Evolutionary conservation across 805 yeast genomes (phyloP), one percentile per base, ranked within the genome.

Genomic region (Ogataea pilisensis): DNA sequence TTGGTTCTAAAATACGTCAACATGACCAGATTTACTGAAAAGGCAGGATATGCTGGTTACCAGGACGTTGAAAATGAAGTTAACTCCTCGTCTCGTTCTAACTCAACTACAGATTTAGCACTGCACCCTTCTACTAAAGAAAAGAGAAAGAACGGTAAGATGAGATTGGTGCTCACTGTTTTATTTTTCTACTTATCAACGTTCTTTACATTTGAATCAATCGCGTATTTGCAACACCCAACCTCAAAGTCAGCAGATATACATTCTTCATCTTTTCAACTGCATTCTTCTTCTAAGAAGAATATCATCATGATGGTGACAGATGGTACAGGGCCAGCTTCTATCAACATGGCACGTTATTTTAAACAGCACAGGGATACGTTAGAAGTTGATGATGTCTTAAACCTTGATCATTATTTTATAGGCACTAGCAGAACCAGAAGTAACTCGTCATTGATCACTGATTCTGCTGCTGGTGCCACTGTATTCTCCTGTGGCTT

Each of bases 381-480:
- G 5, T 69, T 85, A 41, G 62, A 74, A 3, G 62, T 72, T 33
- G 75, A 76, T 49, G 83, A 82, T 50, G 62, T 76, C 16, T 68
- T 87, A 48, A 61, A 67, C 8, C 54, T 89, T 22, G 96, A 89
- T 61, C 67, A 74, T 44, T 76, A 81, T 57, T 64, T 88, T 35
- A 74, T 89, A 38, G 98, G 98, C 21, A 73, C 85, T 19, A 84
- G 95, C 8, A 74, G 97, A 51, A 90, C 98, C 0, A 72, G 89
- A 46, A 85, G 95, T 14, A 76, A 78, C 20, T 69, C 72, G 48
- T 84, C 95, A 1, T 68, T 85, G 53, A 77, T 90, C 44, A 90
- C 98, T 0, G 98, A 90, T 60, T 85, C 95, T 22, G 98, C 98
- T 9, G 98, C 98, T 2, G 97, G 96, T 13, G 98, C 96, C 13